Conservation (phyloP, 306 rosid genomes). For the Psophocarpus tetragonolobus region DNA sequence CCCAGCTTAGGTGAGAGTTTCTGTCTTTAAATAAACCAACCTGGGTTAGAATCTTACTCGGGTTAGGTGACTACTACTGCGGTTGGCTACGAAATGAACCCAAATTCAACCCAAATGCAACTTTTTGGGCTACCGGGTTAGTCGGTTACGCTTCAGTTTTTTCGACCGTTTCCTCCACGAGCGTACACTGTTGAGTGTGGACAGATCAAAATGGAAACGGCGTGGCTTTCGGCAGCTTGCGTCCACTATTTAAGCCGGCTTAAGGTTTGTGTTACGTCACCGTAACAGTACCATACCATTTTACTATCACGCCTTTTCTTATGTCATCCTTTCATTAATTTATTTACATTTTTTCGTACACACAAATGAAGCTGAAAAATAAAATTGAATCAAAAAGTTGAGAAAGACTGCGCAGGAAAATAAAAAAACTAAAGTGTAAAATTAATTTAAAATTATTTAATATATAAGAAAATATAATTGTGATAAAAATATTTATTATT, state of each 20-base stretch:
- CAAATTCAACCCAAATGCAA: slow-evolving; percentile 72
- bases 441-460: no score
- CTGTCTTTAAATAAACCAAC: slow-evolving; percentile 66
- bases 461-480: no score
- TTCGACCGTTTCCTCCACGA: slow-evolving; percentile 41
- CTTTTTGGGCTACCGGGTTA: slow-evolving; percentile 43
- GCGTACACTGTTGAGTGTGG: neutral
- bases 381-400: no score
- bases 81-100: slow-evolving; percentile 57
- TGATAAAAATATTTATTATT: no score
- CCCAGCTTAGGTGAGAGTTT: slow-evolving; percentile 39
- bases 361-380: no score
- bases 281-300: neutral
- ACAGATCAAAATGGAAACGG: slow-evolving; percentile 26
- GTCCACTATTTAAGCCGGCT: slow-evolving; percentile 28
- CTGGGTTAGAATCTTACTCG: slow-evolving; percentile 70
- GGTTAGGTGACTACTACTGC: slow-evolving; percentile 61
- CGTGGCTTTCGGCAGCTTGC: slow-evolving; percentile 46
- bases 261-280: slow-evolving; percentile 41
- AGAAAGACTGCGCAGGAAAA: no score
- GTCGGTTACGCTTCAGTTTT: slow-evolving; percentile 38
- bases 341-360: neutral
- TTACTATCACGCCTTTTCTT: neutral
- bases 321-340: neutral
- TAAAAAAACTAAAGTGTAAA: no score